Evolutionary conservation across 148 eudicot species (phyloP), one percentile per base, ranked within the genome.

Genomic region (Nyssa sinensis): DNA sequence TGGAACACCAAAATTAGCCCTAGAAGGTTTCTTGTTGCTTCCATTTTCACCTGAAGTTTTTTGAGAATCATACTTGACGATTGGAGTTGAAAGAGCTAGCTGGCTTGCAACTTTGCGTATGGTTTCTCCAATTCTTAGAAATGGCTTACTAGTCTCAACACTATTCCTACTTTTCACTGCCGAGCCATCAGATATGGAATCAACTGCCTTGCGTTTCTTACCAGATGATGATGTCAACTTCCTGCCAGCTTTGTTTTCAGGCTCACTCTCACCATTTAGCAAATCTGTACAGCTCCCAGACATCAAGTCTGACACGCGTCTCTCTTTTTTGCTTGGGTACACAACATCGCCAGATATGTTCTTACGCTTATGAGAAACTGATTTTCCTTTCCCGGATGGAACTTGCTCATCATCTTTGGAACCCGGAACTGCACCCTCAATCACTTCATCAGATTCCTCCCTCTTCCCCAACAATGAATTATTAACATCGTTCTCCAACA

Each of bases 121-220:
- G 66, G 84, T 79, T 62, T 90, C 86, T 73, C 95, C 92, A 55
- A 86, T 76, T 47, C 75, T 75, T 25, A 71, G 61, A 62, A 75
- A 79, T 5, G 75, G 72, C 55, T 78, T 86, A 51, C 62, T 23
- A 5, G 70, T 66, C 32, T 68, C 64, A 21, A 62, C 70, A 66
- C n/a, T 62, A 17, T 80, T 68, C 64, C 41, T 55, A 53, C 61
- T 79, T 70, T 80, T 69, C 55, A 34, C 70, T 59, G 49, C 67
- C 34, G 78, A 62, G 78, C 63, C 71, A 67, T 66, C 78, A 55
- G 76, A 13, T 34, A 35, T 57, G 16, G 63, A 28, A 21, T 72
- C 79, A 77, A 58, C 80, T 41, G 71, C 61, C 80, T 79, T 79
- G 14, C 33, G 47, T 69, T 79, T 81, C 84, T 72, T 69, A 4